A percentile compares a stretch with the other conserved stretches of the same genome.
Evolutionary conservation across 23 red algal genomes (phyloP).

Genomic region (Gracilaria vermiculophylla): DNA sequence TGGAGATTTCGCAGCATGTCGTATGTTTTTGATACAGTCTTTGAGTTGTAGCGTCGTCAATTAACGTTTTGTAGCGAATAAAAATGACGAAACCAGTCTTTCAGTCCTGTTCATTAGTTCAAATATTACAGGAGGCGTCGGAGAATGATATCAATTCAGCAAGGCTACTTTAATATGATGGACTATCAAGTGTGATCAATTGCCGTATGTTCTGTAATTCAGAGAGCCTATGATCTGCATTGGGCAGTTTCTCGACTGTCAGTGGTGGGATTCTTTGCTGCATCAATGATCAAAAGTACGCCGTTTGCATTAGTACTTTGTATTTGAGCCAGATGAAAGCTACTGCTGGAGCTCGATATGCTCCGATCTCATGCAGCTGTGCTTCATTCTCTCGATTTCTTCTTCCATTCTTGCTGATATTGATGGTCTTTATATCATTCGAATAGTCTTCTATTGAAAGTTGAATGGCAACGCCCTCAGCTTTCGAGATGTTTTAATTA

Average conservation of each 20-base stretch:
- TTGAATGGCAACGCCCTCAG: neutral
- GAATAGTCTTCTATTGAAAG: neutral
- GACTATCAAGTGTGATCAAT: neutral
- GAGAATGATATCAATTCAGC: neutral
- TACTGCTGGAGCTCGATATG: neutral
- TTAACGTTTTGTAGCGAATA: neutral
- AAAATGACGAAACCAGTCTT: neutral
- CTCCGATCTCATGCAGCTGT: neutral
- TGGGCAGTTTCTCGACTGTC: neutral
- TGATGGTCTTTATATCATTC: neutral
- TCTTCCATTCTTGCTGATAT: neutral
- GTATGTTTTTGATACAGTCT: no score
- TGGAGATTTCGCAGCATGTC: no score
- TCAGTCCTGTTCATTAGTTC: neutral
- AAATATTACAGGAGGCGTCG: slow-evolving; percentile 26
- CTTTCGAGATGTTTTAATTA: neutral
- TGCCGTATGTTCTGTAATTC: neutral
- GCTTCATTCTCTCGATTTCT: neutral
- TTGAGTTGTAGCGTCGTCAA: neutral
- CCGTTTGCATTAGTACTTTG: neutral
- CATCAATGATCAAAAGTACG: slow-evolving; percentile 20
- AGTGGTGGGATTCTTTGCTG: neutral
- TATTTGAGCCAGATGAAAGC: neutral
- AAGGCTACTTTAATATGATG: neutral
- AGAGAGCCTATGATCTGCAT: neutral